phyloP scores from a whole-genome alignment of 345 rosid genomes.

The Eucalyptus regnans region DNA sequence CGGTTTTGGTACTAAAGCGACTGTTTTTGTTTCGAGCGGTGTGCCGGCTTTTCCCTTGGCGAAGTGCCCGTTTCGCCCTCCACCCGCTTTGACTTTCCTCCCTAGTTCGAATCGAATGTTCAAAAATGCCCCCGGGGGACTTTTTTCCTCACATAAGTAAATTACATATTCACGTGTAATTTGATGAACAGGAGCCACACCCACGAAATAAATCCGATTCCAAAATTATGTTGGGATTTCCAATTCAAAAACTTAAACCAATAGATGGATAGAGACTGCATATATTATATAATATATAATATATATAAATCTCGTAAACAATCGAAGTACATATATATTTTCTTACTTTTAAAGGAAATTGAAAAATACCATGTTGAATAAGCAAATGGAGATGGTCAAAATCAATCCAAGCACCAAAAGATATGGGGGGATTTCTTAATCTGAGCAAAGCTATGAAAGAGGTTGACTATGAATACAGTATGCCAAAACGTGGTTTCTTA shows the following conservation, averaged over 20 bases:
- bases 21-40: background rate
- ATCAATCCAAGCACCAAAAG: background rate
- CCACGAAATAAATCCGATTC: background rate
- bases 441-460: background rate
- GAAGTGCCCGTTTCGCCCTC: background rate
- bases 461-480: background rate
- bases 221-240: background rate
- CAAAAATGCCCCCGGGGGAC: background rate
- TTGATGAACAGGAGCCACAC: background rate
- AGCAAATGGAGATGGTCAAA: background rate
- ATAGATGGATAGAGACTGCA: background rate
- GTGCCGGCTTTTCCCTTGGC: background rate
- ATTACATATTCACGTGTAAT: background rate
- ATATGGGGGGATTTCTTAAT: background rate
- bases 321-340: rapidly evolving
- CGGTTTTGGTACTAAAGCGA: background rate
- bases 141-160: background rate
- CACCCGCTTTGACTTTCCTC: background rate
- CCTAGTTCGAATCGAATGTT: background rate
- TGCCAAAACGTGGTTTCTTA: background rate
- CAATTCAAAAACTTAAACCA: background rate
- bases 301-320: background rate
- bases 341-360: background rate
- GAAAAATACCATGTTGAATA: background rate
- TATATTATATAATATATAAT: background rate